Evolutionary conservation across 2,329 filamentous ascomycete species (phyloP), one percentile per base, ranked within the genome.

Genomic region (Macrophomina tecta): DNA sequence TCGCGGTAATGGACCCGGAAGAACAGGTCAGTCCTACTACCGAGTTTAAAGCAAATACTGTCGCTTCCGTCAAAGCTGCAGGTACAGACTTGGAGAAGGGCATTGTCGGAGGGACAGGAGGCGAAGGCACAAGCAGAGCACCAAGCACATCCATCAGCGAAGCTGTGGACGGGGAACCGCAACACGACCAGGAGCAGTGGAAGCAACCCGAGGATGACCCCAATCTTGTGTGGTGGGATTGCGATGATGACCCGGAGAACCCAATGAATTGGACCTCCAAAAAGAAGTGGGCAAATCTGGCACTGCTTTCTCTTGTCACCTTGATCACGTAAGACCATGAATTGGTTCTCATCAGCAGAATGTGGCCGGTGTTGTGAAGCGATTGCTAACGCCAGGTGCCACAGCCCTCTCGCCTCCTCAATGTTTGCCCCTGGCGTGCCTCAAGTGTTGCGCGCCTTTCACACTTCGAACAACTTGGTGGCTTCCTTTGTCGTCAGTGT

Each of bases 401-500:
- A 23, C 42, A 73, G 71, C 11, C 77, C 78, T 1, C 71, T 80
- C 3, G 77, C 73, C 8, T 79, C 77, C 2, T 76, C 75, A 16
- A 78, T 79, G 68, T 80, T 80, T 68, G 70, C 71, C 3, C 71
- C 71, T 16, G 71, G 71, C 16, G 68, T 73, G 2, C 70, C 68
- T 8, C 36, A 69, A 66, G 75, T 80, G 2, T 74, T 80, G 69
- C 64, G 60, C 1, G 69, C 72, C 1, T 80, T 80, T 55, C 48
- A 74, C 42, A 73, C 72, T 14, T 68, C 70, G 2, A 77, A 74
- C 9, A 75, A 73, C 8, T 52, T 75, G 9, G 72, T 79, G 9
- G 73, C 77, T 3, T 60, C 75, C 1, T 78, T 79, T 18, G 75
- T 80, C 4, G 78, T 80, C 18, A 77, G 76, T 8, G 73, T 80